Conservation (phyloP, 1,139 yeast species). For the Maudiozyma humilis region DNA sequence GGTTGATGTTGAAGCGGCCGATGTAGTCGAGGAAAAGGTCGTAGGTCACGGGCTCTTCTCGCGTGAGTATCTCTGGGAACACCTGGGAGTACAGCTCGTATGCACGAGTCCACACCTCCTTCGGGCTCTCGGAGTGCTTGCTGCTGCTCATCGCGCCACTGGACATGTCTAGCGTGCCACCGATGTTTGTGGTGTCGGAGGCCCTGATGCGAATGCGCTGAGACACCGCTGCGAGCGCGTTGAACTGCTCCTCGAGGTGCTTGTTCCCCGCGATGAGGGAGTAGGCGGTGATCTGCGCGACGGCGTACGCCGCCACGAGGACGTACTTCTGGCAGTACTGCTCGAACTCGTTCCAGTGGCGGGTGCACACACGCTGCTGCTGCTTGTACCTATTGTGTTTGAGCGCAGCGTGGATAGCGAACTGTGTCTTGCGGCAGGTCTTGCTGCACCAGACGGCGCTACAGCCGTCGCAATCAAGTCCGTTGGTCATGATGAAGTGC, state of each 20-base stretch:
- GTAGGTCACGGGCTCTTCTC: conserved; percentile 33
- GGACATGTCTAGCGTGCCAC: conserved; percentile 49
- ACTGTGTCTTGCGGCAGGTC: conserved; percentile 47
- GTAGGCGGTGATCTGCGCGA: conserved; percentile 50
- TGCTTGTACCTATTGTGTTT: conserved; percentile 41
- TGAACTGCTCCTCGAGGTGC: conserved; percentile 37
- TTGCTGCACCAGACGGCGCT: conserved; percentile 65
- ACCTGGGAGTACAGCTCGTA: conserved; percentile 42
- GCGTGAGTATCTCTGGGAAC: conserved; percentile 36
- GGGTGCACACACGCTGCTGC: conserved; percentile 35
- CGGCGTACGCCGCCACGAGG: conserved; percentile 64
- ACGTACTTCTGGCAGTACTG: conserved; percentile 55
- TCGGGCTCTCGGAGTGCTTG: conserved; percentile 30
- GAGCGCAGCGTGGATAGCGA: conserved; percentile 46
- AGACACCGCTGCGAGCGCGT: conserved; percentile 60
- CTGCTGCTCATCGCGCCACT: conserved; percentile 31
- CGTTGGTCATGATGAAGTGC: conserved; percentile 37
- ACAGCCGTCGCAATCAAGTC: conserved; percentile 64
- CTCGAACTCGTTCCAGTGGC: conserved; percentile 49
- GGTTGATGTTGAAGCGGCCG: conserved; percentile 70
- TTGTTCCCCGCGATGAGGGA: conserved; percentile 38
- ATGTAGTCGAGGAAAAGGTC: conserved; percentile 53
- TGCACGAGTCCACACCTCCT: conserved; percentile 53
- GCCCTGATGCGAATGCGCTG: conserved; percentile 61
- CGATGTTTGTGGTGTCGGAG: conserved; percentile 42